These are phyloP conservation scores for Quercus cerris DNA, from an alignment of 306 rosid genomes.

Conservation along the genomic window DNA sequence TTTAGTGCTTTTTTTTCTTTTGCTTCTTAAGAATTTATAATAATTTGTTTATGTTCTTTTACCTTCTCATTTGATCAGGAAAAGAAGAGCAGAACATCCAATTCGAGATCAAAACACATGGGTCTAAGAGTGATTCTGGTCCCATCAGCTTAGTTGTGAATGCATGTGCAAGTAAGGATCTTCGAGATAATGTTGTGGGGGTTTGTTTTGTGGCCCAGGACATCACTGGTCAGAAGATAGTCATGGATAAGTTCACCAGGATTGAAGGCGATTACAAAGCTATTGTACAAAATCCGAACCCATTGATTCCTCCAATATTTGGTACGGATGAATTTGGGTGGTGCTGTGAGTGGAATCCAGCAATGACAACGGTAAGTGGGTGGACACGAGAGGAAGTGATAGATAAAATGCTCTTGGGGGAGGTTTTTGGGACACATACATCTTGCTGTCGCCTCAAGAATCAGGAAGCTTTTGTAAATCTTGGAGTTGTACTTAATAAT, in stretches of 20 bases:
- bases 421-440: constrained; percentile 71
- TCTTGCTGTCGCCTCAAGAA: constrained; percentile 81
- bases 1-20: not conserved
- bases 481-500: constrained; percentile 69
- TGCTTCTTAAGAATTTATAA: not conserved
- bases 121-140: constrained; percentile 53
- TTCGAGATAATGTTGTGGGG: constrained; percentile 76
- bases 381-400: constrained; percentile 87
- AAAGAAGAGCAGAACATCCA: constrained; percentile 87
- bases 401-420: constrained; percentile 93
- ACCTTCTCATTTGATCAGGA: constrained; percentile 47
- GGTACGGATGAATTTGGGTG: constrained; percentile 95
- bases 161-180: constrained; percentile 91
- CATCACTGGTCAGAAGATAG: constrained; percentile 88
- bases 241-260: constrained; percentile 95
- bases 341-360: constrained; percentile 97
- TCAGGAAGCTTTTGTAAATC: constrained; percentile 83
- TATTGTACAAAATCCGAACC: constrained; percentile 85
- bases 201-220: constrained; percentile 98
- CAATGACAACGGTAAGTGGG: constrained; percentile 82
- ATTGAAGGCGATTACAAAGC: constrained; percentile 97
- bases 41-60: constrained; percentile 19
- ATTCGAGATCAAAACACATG: constrained; percentile 87
- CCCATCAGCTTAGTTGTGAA: constrained; percentile 86
- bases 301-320: constrained; percentile 92